phyloP scores from a whole-genome alignment of 176 grass and related monocot species.

The Aechmea fasciata region DNA sequence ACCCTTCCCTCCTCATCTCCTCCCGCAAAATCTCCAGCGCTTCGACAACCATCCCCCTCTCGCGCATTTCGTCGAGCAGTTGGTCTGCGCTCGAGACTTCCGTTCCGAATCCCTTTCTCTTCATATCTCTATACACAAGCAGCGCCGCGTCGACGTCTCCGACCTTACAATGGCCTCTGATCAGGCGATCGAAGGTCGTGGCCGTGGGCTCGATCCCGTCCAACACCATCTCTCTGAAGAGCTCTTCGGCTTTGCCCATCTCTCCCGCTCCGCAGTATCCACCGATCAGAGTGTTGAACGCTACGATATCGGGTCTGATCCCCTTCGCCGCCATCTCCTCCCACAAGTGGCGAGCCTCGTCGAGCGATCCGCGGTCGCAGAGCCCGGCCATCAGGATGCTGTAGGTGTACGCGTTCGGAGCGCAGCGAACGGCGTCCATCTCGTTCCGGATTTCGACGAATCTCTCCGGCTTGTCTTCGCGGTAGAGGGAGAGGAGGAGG shows the following conservation, averaged over 20 bases:
- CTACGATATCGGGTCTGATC: slow-evolving; percentile 28
- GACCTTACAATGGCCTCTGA: slow-evolving; percentile 38
- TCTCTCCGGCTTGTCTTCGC: slow-evolving; percentile 23
- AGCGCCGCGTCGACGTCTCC: slow-evolving; percentile 24
- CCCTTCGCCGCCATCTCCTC: slow-evolving; percentile 38
- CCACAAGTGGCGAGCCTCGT: slow-evolving; percentile 21
- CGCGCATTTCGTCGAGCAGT: slow-evolving; percentile 35
- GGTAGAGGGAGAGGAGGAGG: slow-evolving; percentile 42
- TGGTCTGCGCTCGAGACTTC: slow-evolving; percentile 25
- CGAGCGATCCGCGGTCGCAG: slow-evolving; percentile 24
- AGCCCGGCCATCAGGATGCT: slow-evolving; percentile 30
- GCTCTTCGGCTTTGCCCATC: slow-evolving; percentile 37
- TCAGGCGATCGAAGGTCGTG: slow-evolving; percentile 40
- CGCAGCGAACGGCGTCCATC: slow-evolving; percentile 34
- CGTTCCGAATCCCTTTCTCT: slow-evolving; percentile 43
- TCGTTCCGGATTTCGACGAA: slow-evolving; percentile 21
- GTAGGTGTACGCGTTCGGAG: slow-evolving; percentile 37
- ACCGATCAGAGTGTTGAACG: slow-evolving; percentile 49
- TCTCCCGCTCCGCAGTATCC: slow-evolving; percentile 32
- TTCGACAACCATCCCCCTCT: slow-evolving; percentile 28
- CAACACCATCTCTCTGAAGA: slow-evolving; percentile 46
- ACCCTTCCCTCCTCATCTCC: slow-evolving; percentile 50
- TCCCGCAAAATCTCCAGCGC: slow-evolving; percentile 40
- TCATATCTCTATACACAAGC: slow-evolving; percentile 46
- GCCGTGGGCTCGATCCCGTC: slow-evolving; percentile 29